These are phyloP conservation scores for Clonostachys rhizophaga DNA, from an alignment of 2,329 filamentous ascomycete species.

Conservation along the genomic window DNA sequence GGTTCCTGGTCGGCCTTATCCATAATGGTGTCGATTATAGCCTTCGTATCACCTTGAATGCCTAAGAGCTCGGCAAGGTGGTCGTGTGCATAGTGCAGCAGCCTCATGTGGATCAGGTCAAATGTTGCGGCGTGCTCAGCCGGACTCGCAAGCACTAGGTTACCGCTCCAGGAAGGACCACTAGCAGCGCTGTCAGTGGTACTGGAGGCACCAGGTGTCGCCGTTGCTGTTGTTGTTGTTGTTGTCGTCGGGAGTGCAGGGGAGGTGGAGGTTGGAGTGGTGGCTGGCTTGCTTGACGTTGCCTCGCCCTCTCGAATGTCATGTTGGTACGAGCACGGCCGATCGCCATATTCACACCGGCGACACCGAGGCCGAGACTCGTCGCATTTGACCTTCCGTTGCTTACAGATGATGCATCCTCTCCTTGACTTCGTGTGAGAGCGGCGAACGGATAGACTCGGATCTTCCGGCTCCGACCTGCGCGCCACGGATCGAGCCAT, in stretches of 20 bases:
- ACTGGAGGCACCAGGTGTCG: neutral
- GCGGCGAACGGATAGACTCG: slow-evolving; percentile 9
- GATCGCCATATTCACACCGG: neutral
- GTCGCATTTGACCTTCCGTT: slow-evolving; percentile 35
- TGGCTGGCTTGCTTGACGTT: no score
- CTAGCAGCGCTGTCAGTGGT: neutral
- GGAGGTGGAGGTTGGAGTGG: neutral
- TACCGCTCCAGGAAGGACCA: neutral
- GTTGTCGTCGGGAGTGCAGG: neutral
- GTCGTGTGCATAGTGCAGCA: neutral
- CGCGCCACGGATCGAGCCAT: no score
- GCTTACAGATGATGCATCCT: slow-evolving; percentile 23
- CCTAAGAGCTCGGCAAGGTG: neutral
- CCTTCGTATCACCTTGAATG: neutral
- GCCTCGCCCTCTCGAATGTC: neutral
- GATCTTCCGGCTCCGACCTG: no score
- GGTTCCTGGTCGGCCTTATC: neutral
- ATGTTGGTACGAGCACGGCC: neutral
- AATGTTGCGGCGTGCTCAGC: neutral
- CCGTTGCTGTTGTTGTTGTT: neutral
- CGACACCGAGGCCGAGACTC: slow-evolving; percentile 10
- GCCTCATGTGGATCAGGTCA: neutral
- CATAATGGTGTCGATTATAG: neutral
- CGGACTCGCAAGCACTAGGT: neutral
- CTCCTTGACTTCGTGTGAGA: slow-evolving; percentile 24